A percentile compares a stretch with the other conserved stretches of the same genome.
Conservation (phyloP, 768 basidiomycete species). For the Calocera cornea region DNA sequence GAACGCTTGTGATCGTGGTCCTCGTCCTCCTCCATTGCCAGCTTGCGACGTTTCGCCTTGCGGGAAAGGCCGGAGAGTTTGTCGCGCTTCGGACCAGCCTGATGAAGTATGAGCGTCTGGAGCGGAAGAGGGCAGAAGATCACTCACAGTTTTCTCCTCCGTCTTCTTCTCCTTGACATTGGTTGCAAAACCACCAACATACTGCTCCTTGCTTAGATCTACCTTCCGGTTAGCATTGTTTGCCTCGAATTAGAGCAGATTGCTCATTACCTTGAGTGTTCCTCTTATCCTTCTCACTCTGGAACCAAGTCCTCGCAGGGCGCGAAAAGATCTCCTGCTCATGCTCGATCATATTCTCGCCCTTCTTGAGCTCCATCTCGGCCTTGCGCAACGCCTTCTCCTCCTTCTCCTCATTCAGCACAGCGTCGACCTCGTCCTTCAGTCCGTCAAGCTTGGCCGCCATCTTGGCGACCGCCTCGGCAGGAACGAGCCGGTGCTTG, state of each 20-base stretch:
- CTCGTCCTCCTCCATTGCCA: slow-evolving; percentile 69
- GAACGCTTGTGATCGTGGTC: slow-evolving; percentile 42
- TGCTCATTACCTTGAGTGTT: slow-evolving; percentile 52
- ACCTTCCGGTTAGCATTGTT: too few relatives aligned
- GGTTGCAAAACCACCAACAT: slow-evolving; percentile 42
- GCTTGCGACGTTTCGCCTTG: slow-evolving; percentile 72
- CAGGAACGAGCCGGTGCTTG: slow-evolving; percentile 73
- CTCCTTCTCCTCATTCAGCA: slow-evolving; percentile 85
- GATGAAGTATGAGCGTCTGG: neutral
- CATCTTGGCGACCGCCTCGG: slow-evolving; percentile 61
- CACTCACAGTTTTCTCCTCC: slow-evolving; percentile 17
- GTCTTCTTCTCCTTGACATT: slow-evolving; percentile 31
- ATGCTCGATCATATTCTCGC: slow-evolving; percentile 90
- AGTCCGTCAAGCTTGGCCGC: slow-evolving; percentile 50
- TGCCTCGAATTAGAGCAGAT: slow-evolving; percentile 2
- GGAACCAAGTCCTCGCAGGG: slow-evolving; percentile 98
- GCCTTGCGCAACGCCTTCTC: slow-evolving; percentile 85
- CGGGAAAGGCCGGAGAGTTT: slow-evolving; percentile 76
- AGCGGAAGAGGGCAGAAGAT: slow-evolving; percentile 19
- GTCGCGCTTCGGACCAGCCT: slow-evolving; percentile 48
- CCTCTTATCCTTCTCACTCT: slow-evolving; percentile 68
- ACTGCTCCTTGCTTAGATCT: slow-evolving; percentile 67
- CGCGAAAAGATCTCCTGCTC: slow-evolving; percentile 82
- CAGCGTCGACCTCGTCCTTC: slow-evolving; percentile 62
- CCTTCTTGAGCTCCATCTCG: slow-evolving; percentile 92